Base-by-base conservation (phyloP, 2,329 filamentous ascomycete genomes). In the Cadophora gregata region DNA sequence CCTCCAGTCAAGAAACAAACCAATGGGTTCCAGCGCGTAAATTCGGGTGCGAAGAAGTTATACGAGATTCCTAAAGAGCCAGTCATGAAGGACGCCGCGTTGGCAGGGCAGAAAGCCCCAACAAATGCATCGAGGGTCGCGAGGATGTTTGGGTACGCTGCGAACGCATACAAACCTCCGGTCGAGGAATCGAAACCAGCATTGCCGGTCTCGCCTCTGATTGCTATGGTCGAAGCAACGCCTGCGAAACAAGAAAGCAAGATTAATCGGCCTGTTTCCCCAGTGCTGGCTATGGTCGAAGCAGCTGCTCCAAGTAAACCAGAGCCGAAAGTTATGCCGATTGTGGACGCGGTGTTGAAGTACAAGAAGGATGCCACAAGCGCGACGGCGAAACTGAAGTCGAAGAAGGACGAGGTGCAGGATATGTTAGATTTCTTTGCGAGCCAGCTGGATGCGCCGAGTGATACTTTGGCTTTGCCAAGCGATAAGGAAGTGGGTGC, bases 81-180 rank as follows among this genome's bases (percentile, higher is more conserved):
- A 7, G 48, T 61, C 4, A 38, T 53, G 10, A 55, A 55, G 19
- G 47, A 61, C 12, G 59, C 25, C 12, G 59, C 25, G 10, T 29
- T 56, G 25, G 33, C 36, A 12, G 50, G 31, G n/a, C 47, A 65
- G 50, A 27, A 42, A 48, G 59, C 63, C 1, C 21, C 21, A 1
- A 56, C 63, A 8, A 65, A 65, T 38, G 63, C 63, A 31, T 51
- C 56, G 25, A 61, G 63, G 14, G 31, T 65, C 1, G 63, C 63
- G 12, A 65, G 45, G 8, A 55, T 65, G 51, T 65, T 65, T 61
- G 63, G 63, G 1, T 61, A 61, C 24, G 50, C 63, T 27, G 48
- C 31, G 24, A 42, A 14, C 24, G 31, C 29, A 42, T 59, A 42
- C 7, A 59, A 19, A n/a, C 16, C 36, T 24, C n/a, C 62, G 12